Base-by-base conservation (phyloP, 2,329 filamentous ascomycete genomes). In the Pseudogymnoascus sp. region DNA sequence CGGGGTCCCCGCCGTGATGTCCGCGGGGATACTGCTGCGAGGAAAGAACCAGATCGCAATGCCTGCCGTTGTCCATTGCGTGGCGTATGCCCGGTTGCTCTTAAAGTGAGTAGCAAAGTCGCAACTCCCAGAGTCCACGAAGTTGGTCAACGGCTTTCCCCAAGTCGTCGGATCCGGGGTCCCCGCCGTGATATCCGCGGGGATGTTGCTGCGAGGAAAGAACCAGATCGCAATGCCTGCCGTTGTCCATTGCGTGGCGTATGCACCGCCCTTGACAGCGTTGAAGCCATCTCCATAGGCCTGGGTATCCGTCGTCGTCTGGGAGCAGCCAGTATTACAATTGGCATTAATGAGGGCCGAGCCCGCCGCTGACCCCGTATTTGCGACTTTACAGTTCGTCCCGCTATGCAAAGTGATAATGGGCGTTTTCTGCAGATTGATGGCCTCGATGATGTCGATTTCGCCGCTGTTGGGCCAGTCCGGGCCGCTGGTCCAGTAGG, bases 61-160 rank as follows among this genome's bases (percentile, higher is more conserved):
- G 8, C 71, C 75, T n/a, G n/a, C n/a, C n/a, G n/a, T n/a, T n/a
- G n/a, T n/a, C n/a, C n/a, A n/a, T n/a, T n/a, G n/a, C n/a, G n/a
- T n/a, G n/a, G n/a, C n/a, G n/a, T n/a, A n/a, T n/a, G n/a, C n/a
- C n/a, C 87, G 83, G 78, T 96, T 83, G 65, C 88, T 77, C 64
- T 78, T 78, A 77, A 97, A 95, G 74, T 88, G 82, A 1, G 75
- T 69, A 63, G 84, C 78, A 65, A 95, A 88, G 69, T 92, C 77
- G 75, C 93, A 97, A 19, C 72, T 65, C 62, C 79, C 81, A 23
- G 19, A 11, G 21, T 45, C 41, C 11, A 64, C 61, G 60, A 81
- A 77, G 63, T 77, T 70, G 1, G 77, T 78, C 64, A 75, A 76
- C 0, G 80, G 78, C 8, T 69, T 75, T 2, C 76, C 76, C 73